These are phyloP conservation scores for Euphorbia schlechtendalii DNA, from an alignment of 441 rosid genomes.

Conservation along the genomic window DNA sequence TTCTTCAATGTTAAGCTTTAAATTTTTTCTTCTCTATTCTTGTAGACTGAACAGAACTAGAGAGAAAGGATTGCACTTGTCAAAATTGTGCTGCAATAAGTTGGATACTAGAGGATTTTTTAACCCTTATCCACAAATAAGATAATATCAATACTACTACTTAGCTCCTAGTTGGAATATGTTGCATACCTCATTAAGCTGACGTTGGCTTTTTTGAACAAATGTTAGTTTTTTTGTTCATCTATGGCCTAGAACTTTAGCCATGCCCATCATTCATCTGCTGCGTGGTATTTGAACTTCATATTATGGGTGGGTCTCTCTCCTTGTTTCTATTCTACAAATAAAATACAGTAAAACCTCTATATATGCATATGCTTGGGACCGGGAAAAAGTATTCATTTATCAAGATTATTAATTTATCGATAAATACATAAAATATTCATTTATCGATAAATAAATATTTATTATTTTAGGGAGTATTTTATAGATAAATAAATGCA, in stretches of 20 bases:
- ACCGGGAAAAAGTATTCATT: no score
- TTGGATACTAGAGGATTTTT: neutral
- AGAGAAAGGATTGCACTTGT: neutral
- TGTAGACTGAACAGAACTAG: neutral
- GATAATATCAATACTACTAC: neutral
- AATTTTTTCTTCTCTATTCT: neutral
- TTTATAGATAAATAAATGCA: no score
- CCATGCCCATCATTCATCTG: neutral
- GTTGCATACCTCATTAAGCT: conserved; percentile 1
- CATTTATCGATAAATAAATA: no score
- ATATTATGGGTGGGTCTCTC: no score
- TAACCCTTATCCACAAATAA: neutral
- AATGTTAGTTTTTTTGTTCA: neutral
- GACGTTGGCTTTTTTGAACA: neutral
- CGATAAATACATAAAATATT: no score
- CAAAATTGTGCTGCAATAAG: neutral
- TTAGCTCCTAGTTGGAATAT: neutral
- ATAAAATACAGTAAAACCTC: no score
- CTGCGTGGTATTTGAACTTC: neutral
- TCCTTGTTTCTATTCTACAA: no score
- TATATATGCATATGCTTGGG: no score
- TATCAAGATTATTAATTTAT: no score
- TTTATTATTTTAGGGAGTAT: no score
- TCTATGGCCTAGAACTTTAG: no score
- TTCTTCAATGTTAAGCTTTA: neutral